Evolutionary conservation across 805 yeast species (phyloP).

Genomic region (Teunomyces cretensis): DNA sequence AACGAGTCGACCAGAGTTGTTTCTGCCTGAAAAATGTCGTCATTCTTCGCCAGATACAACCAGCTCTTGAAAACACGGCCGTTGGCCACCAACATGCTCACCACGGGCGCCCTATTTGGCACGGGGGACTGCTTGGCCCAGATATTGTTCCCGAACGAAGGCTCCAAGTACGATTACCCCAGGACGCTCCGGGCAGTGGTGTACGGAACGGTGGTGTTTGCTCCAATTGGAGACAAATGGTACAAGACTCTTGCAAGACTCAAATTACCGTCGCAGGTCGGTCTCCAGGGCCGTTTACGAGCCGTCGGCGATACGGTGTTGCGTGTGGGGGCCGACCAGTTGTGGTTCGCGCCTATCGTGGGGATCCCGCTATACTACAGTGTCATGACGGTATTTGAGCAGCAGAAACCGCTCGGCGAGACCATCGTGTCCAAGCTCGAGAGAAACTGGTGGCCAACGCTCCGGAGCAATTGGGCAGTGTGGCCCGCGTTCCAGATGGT

Average conservation of each 20-base stretch:
- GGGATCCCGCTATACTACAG: constrained; percentile 71
- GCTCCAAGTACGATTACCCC: constrained; percentile 42
- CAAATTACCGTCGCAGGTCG: background rate
- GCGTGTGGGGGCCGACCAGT: constrained; percentile 70
- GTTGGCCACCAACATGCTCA: constrained; percentile 43
- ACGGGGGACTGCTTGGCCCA: constrained; percentile 79
- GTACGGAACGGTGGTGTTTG: constrained; percentile 74
- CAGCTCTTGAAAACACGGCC: constrained; percentile 35
- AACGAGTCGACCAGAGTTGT: too few relatives aligned
- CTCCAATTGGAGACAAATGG: constrained; percentile 76
- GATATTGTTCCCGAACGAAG: constrained; percentile 37
- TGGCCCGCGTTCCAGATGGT: constrained; percentile 88
- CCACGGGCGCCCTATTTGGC: constrained; percentile 63
- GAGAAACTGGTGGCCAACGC: constrained; percentile 63
- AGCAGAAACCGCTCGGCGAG: constrained; percentile 34
- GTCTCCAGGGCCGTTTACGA: background rate
- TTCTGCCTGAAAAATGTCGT: constrained; percentile 13
- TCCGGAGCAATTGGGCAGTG: constrained; percentile 74
- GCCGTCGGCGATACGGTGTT: constrained; percentile 19
- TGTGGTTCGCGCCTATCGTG: constrained; percentile 71
- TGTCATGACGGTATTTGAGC: constrained; percentile 66
- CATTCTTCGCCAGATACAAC: constrained; percentile 22
- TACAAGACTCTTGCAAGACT: constrained; percentile 45
- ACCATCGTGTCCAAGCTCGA: constrained; percentile 44
- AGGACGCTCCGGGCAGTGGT: constrained; percentile 63